Evolutionary conservation across 2,329 filamentous ascomycete genomes (phyloP), one percentile per base, ranked within the genome.

Genomic region (Didymella pinodella): DNA sequence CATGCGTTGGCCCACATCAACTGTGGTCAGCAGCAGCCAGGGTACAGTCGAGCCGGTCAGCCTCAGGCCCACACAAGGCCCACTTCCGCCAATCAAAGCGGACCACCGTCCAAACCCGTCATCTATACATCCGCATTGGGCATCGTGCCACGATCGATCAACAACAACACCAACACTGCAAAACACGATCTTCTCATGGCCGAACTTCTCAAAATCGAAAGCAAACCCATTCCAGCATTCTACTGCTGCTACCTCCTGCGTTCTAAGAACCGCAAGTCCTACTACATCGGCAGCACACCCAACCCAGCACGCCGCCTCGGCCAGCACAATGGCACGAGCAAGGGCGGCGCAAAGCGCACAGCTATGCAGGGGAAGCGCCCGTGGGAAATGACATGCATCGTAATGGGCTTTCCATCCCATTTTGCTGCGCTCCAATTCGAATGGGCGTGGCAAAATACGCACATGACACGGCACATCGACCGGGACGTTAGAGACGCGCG

Each of bases 191-290:
- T 31, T 40, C 46, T 34, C 5, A 65, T 61, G 62, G 43, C 54
- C 38, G 60, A 67, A 29, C 31, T 57, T 31, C 32, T 65, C 48
- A 61, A 57, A 38, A 44, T 66, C 31, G 68, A 72, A 52, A 69
- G 66, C 46, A 70, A 66, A 20, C 73, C 73, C 18, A 92, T 98
- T 22, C 94, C 94, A 10, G 89, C 93, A 1, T 89, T 97, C 65
- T 98, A 98, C 74, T 92, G 91, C 66, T 96, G 95, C 74, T 98
- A 99, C 75, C 85, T 98, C 16, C 85, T 98, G 34, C 90, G 93
- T 20, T 97, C 94, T 0, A 93, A 89, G 0, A 84, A 93, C 10
- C 85, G 86, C 45, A 83, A 85, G 28, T 87, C 85, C 45, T 83
- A 94, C 28, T 99, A 99, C 77, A 90, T 98, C 54, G 95, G 95